Percentiles rank a stretch among this genome's conserved stretches.
Conservation (phyloP, 2,329 filamentous ascomycete genomes). For the Ophiocordyceps polyrhachis-furcata region DNA sequence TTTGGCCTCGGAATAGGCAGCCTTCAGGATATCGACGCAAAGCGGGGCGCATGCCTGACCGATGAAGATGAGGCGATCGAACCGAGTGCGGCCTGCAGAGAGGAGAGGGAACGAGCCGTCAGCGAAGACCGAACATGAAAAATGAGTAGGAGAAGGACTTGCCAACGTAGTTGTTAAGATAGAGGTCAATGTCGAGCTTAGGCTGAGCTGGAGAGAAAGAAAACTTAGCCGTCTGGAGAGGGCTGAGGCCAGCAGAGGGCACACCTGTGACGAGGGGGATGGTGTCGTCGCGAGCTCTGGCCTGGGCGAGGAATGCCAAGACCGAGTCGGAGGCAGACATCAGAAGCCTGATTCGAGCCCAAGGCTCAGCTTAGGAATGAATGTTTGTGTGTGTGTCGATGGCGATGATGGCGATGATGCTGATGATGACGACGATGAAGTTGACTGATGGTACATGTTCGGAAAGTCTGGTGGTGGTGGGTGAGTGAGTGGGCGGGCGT, state of each 20-base stretch:
- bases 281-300: constrained; percentile 25
- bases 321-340: constrained; percentile 19
- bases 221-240: neutral
- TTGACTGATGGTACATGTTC: too few relatives aligned
- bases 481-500: too few relatives aligned
- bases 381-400: neutral
- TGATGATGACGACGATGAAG: too few relatives aligned
- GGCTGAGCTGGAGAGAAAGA: constrained; percentile 39
- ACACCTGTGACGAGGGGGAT: constrained; percentile 25
- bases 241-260: neutral
- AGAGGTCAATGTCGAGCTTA: constrained; percentile 81
- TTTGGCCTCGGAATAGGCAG: constrained; percentile 60
- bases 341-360: neutral
- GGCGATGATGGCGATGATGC: too few relatives aligned
- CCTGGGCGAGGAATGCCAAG: constrained; percentile 24
- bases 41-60: constrained; percentile 61
- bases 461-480: too few relatives aligned
- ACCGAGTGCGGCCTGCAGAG: constrained; percentile 52
- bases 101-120: neutral
- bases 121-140: neutral
- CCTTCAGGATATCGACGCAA: constrained; percentile 60
- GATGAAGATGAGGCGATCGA: constrained; percentile 66
- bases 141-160: constrained; percentile 6
- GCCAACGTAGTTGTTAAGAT: constrained; percentile 81
- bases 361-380: neutral